Base-by-base conservation (phyloP, 2,329 filamentous ascomycete species). In the Sphaerulina musiva region DNA sequence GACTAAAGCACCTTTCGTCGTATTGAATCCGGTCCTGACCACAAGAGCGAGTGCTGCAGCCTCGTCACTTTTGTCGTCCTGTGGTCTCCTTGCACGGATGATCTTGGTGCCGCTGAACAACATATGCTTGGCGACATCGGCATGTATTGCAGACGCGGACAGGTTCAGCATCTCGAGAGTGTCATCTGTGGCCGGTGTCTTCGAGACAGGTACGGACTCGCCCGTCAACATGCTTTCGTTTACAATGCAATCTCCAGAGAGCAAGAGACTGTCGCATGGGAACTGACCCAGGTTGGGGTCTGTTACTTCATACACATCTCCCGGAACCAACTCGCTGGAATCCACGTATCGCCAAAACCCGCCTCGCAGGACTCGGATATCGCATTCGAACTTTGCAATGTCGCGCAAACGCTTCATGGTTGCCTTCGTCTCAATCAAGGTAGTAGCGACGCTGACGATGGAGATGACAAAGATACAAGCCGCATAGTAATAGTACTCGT, bases 181-280 rank as follows among this genome's bases (percentile, higher is more conserved):
- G 57, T 92, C 84, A 66, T 95, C 85, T 1, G 82, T 89, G 3
- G 89, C 84, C 1, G 93, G 91, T 1, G 84, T 78, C 71, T 98
- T 98, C 2, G 91, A 95, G 1, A 98, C 92, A 2, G 93, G 95
- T 4, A 98, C 91, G 40, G 93, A 97, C 76, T 98, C 93, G 54
- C 92, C 83, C 39, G 93, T 98, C 36, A 98, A 81, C 93, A 98
- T 98, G 73, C 93, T 97, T 73, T 98, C 93, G 66, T 98, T 98
- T 61, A 98, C 91, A 59, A 98, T 97, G 66, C 91, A 96, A 72
- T 98, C 95, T 40, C 93, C 95, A 49, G 88, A 89, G 0, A 98
- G 78, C 5, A 98, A 75, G 34, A 98, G 75, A 69, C 92, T 95
- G 70, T 98, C 93, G 65, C 89, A 93, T 0, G 93, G 93, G 58